Percentiles rank a stretch among this genome's conserved stretches.
phyloP scores from a whole-genome alignment of 2,329 filamentous ascomycete genomes.

The Pyrenochaeta sp. region DNA sequence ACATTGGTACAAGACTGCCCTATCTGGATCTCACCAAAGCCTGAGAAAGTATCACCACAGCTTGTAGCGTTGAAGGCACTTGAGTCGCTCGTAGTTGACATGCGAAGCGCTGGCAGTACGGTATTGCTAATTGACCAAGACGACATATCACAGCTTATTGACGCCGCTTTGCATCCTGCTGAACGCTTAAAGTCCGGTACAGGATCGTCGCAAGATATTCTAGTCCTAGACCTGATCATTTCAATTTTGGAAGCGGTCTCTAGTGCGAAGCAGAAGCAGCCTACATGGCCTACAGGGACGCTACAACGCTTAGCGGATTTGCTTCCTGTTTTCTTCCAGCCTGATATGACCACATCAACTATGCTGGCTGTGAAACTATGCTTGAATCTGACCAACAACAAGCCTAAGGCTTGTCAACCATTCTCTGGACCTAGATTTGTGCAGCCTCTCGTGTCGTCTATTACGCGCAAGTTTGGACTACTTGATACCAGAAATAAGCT shows the following conservation, averaged over 20 bases:
- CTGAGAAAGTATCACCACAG: slow-evolving; percentile 66
- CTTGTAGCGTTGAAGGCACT: slow-evolving; percentile 70
- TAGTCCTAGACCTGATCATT: slow-evolving; percentile 52
- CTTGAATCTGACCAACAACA: slow-evolving; percentile 87
- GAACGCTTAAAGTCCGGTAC: slow-evolving; percentile 25
- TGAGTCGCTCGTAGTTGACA: slow-evolving; percentile 64
- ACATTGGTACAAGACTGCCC: slow-evolving; percentile 60
- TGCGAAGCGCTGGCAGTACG: slow-evolving; percentile 58
- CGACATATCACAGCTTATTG: slow-evolving; percentile 51
- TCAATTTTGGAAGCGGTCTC: slow-evolving; percentile 63
- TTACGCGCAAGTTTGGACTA: slow-evolving; percentile 34
- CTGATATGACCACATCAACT: slow-evolving; percentile 22
- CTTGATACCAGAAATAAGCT: slow-evolving; percentile 48
- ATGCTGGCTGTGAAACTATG: slow-evolving; percentile 72
- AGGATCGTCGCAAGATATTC: slow-evolving; percentile 25
- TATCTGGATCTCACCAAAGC: slow-evolving; percentile 67
- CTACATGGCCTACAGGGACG: slow-evolving; percentile 53
- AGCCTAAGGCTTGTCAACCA: slow-evolving; percentile 70
- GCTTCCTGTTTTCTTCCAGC: slow-evolving; percentile 40
- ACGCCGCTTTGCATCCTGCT: slow-evolving; percentile 46
- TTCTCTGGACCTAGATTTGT: slow-evolving; percentile 68
- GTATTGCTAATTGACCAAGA: slow-evolving; percentile 57
- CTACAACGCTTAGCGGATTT: slow-evolving; percentile 63
- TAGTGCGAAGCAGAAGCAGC: slow-evolving; percentile 53
- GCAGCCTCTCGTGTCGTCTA: slow-evolving; percentile 43